phyloP scores from a whole-genome alignment of 345 rosid species.

The Citrus medica region DNA sequence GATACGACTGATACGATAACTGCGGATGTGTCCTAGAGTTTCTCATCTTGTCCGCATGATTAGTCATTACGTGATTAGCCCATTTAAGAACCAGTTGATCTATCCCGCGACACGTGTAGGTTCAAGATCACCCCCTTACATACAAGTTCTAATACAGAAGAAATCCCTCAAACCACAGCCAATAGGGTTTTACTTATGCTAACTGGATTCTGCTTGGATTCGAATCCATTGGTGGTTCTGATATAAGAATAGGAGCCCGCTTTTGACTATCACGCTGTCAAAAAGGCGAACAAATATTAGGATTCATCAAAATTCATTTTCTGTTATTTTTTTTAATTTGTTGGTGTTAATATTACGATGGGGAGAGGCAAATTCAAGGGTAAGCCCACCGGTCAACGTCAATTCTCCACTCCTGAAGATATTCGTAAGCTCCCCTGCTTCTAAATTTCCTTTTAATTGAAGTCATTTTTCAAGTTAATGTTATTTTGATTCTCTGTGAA shows the following conservation, averaged over 20 bases:
- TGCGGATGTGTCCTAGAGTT: no score
- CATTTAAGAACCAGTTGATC: not conserved
- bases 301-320: no score
- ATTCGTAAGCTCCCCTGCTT: constrained; percentile 33
- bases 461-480: not conserved
- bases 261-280: not conserved
- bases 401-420: constrained; percentile 59
- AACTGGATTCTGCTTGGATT: not conserved
- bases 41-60: no score
- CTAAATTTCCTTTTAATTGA: not conserved
- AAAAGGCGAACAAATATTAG: not conserved
- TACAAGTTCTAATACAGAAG: not conserved
- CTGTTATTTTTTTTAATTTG: not conserved
- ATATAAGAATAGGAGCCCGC: not conserved
- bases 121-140: not conserved
- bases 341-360: constrained; percentile 20
- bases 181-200: not conserved
- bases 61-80: not conserved
- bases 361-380: constrained; percentile 71
- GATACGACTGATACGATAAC: rapidly evolving
- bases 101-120: not conserved
- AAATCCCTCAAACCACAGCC: not conserved
- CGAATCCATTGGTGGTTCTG: not conserved
- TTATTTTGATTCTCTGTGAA: not conserved
- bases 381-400: constrained; percentile 63